Base-by-base conservation (phyloP, 2,329 filamentous ascomycete genomes). In the Fusarium globosum region DNA sequence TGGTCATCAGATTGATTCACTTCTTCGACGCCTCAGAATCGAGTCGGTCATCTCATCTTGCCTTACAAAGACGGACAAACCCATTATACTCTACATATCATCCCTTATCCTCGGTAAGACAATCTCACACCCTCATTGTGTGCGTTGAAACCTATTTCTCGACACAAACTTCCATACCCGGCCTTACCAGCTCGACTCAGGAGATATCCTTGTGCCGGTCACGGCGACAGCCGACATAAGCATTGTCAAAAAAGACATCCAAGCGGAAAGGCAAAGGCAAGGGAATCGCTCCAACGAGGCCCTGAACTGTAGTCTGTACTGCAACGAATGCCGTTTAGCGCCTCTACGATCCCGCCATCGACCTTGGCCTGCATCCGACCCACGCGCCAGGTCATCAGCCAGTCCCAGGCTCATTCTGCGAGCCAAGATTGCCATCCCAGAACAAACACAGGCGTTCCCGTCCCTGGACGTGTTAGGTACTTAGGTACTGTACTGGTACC, bases 301-400 rank as follows among this genome's bases (percentile, higher is more conserved):
- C 68, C 68, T 72, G 68, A 69, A 65, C 65, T 59, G 62, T 30
- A 30, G 30, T 30, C 30, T 30, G 30, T 74, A 76, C 65, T 68
- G 71, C 68, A 78, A 77, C 75, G 67, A 72, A 78, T 77, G 67
- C 67, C 72, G 76, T 72, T 78, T 77, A 78, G 76, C 76, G 76
- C 76, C 72, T 55, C 75, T 71, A 74, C 68, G 57, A 74, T 77
- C 73, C 75, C 76, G 69, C 76, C 72, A 77, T 78, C 72, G 75
- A 74, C 67, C 64, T 74, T 75, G 68, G 66, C 66, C 72, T 73
- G 61, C 71, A 65, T 48, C 65, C 55, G 72, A 68, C 75, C 69
- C 69, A 73, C 72, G 63, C 71, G 61, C 68, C 68, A 73, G 67
- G 59, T 69, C 67, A 72, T 65, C 59, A 73, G 71, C 71, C 71